These are phyloP conservation scores for Populus trichocarpa DNA, from an alignment of 441 rosid genomes.

Conservation along the genomic window DNA sequence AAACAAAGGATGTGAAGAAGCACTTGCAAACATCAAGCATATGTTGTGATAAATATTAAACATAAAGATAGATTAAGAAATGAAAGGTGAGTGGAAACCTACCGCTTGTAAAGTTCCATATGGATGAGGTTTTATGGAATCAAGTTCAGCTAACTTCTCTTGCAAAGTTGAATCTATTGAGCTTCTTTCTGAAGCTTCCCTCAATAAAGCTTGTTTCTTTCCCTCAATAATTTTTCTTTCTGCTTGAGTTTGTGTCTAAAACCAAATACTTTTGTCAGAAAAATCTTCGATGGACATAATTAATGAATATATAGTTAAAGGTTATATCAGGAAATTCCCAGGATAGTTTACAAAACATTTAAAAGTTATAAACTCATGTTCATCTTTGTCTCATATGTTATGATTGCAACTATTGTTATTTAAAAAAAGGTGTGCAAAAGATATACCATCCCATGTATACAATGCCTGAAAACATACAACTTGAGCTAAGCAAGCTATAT, in stretches of 20 bases:
- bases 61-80: neutral
- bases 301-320: neutral
- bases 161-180: slow-evolving; percentile 31
- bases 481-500: neutral
- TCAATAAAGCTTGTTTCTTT: slow-evolving; percentile 52
- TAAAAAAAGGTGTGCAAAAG: neutral
- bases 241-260: slow-evolving; percentile 70
- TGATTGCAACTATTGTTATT: neutral
- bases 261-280: slow-evolving; percentile 11
- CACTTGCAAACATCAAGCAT: neutral
- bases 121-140: slow-evolving; percentile 48
- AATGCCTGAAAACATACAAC: neutral
- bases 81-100: slow-evolving; percentile 16
- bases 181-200: slow-evolving; percentile 44
- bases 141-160: slow-evolving; percentile 52
- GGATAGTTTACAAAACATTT: neutral
- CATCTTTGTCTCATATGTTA: neutral
- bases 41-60: neutral
- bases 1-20: neutral
- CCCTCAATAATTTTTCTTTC: slow-evolving; percentile 59
- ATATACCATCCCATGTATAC: neutral
- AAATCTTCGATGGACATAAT: slow-evolving; percentile 12
- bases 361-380: neutral
- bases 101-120: slow-evolving; percentile 65
- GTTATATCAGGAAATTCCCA: neutral